A percentile compares a stretch with the other conserved stretches of the same genome.
These are phyloP conservation scores for Cladosporium cucumerinum DNA, from an alignment of 2,329 filamentous ascomycete species.

Conservation along the genomic window DNA sequence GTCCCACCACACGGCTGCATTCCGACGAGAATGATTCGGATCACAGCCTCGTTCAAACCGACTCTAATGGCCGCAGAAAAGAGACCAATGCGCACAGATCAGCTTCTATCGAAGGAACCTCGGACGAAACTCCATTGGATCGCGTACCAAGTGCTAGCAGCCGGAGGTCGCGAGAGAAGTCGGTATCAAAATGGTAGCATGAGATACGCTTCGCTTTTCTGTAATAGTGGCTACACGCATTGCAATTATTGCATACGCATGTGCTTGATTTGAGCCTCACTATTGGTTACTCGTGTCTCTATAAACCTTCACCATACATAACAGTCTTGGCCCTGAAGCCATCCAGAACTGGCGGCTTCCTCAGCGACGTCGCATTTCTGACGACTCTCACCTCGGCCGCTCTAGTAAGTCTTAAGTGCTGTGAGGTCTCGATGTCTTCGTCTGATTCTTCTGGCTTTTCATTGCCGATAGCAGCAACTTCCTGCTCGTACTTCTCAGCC, in stretches of 20 bases:
- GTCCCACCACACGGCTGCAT: neutral
- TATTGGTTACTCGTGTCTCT: neutral
- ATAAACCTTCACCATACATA: slow-evolving; percentile 1
- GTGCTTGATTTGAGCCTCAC: neutral
- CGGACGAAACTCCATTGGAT: neutral
- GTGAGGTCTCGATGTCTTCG: slow-evolving; percentile 38
- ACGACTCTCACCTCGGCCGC: slow-evolving; percentile 87
- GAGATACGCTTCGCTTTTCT: too few relatives aligned
- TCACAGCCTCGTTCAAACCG: neutral
- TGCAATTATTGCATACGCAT: too few relatives aligned
- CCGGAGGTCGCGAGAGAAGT: neutral
- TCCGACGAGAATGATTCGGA: neutral
- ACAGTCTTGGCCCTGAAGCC: slow-evolving; percentile 52
- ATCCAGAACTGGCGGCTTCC: slow-evolving; percentile 63
- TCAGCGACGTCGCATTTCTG: slow-evolving; percentile 66
- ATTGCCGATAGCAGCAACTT: slow-evolving; percentile 44
- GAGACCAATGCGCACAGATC: neutral
- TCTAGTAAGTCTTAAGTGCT: slow-evolving; percentile 69
- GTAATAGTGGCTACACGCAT: too few relatives aligned
- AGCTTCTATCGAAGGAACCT: neutral
- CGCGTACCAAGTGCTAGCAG: neutral
- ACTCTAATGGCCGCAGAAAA: neutral
- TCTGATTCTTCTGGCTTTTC: slow-evolving; percentile 43
- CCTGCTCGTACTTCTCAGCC: slow-evolving; percentile 56
- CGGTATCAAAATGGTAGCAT: neutral